A percentile compares a stretch with the other conserved stretches of the same genome.
Evolutionary conservation across 345 rosid genomes (phyloP).

Genomic region (Ailanthus altissimus): DNA sequence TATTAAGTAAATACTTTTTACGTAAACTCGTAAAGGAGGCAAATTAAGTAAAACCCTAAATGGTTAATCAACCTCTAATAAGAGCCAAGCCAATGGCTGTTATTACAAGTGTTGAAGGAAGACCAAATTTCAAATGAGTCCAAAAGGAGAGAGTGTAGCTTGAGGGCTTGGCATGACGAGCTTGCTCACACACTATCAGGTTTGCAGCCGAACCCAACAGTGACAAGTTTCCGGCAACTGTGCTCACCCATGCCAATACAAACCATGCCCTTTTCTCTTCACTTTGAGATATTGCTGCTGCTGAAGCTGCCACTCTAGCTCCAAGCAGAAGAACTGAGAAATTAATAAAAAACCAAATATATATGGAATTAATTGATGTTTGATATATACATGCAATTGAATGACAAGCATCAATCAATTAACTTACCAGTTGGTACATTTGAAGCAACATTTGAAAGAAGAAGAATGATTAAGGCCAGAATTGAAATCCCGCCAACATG

Average conservation of each 20-base stretch:
- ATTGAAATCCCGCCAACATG: slow-evolving; percentile 6
- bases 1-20: no score
- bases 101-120: slow-evolving; percentile 35
- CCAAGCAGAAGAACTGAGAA: slow-evolving; percentile 36
- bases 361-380: background rate
- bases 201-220: slow-evolving; percentile 34
- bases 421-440: slow-evolving; percentile 40
- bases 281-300: slow-evolving; percentile 25
- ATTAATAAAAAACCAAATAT: background rate
- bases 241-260: slow-evolving; percentile 35
- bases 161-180: slow-evolving; percentile 23
- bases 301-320: slow-evolving; percentile 35
- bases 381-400: background rate
- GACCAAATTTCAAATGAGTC: slow-evolving; percentile 32
- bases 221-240: slow-evolving; percentile 39
- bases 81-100: slow-evolving; percentile 33
- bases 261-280: slow-evolving; percentile 40
- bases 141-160: slow-evolving; percentile 34
- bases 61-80: slow-evolving; percentile 20
- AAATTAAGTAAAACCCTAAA: background rate
- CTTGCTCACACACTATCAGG: slow-evolving; percentile 42
- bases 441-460: slow-evolving; percentile 36
- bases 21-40: no score
- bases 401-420: background rate
- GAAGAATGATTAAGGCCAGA: slow-evolving; percentile 35